phyloP scores from a whole-genome alignment of 352 stramenopile genomes.

The Pythium graminicola region DNA sequence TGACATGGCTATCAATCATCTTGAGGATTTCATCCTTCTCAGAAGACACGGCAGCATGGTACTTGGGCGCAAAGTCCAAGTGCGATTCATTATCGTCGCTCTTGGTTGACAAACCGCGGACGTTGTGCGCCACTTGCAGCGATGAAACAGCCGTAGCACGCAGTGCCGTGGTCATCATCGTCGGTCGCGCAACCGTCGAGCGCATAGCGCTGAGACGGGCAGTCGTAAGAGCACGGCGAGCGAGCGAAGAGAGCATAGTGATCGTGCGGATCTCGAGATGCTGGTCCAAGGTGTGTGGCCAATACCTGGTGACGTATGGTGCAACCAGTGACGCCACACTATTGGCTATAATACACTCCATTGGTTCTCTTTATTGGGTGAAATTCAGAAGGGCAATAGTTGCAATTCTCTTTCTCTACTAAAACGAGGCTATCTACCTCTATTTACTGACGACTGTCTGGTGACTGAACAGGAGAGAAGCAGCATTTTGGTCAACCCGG shows the following conservation, averaged over 20 bases:
- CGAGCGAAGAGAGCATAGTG: conserved; percentile 17
- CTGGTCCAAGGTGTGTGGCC: not conserved
- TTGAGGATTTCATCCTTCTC: conserved; percentile 87
- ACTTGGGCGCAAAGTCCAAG: conserved; percentile 87
- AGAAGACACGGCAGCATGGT: conserved; percentile 74
- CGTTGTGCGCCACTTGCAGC: not conserved
- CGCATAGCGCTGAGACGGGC: conserved; percentile 7
- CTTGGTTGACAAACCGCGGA: conserved; percentile 42
- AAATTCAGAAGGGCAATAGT: too few relatives aligned
- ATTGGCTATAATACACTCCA: conserved; percentile 8
- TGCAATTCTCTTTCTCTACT: too few relatives aligned
- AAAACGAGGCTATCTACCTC: too few relatives aligned
- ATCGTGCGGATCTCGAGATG: conserved; percentile 3
- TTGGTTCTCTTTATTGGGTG: too few relatives aligned
- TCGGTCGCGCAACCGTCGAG: not conserved
- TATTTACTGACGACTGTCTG: too few relatives aligned
- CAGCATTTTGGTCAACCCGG: too few relatives aligned
- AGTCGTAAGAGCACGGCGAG: conserved; percentile 14
- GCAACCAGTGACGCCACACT: too few relatives aligned
- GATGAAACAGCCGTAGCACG: conserved; percentile 4
- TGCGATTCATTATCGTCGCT: conserved; percentile 53
- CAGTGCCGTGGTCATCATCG: too few relatives aligned
- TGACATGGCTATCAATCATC: conserved; percentile 88
- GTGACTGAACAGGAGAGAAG: too few relatives aligned
- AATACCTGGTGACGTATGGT: not conserved